Base-by-base conservation (phyloP, 441 rosid genomes). In the Bruguiera hainesii region DNA sequence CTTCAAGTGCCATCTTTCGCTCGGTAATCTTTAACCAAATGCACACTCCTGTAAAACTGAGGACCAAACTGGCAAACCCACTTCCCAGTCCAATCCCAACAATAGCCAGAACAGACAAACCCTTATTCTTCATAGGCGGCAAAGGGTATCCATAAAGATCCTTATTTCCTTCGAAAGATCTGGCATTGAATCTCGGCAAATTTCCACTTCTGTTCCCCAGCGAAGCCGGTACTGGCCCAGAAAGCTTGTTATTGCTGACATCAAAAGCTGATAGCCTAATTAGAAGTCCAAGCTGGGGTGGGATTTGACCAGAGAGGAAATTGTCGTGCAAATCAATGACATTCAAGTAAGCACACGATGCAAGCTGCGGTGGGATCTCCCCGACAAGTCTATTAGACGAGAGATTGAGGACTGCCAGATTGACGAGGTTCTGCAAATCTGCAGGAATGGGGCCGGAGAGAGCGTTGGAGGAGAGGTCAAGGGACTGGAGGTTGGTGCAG, bases 21-120 rank as follows among this genome's bases (percentile, higher is more conserved):
- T 94, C 97, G 6, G 91, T 85, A 20, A 87, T 71, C 83, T 83
- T 91, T 80, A 91, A 83, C 98, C 98, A 94, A 60, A 94, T 80
- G 71, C 97, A 94, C 50, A 94, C 98, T 6, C 90, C 96, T 3
- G 96, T 85, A 42, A 94, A 91, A 60, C 97, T 94, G 39, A 94
- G 83, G 57, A 91, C 78, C 83, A 94, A 83, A 79, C 97, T 91
- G 1, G 89, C 96, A 29, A 94, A 71, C 60, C 98, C 98, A 71
- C 97, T 94, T 37, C 97, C 98, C 13, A 94, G 74, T 6, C 97
- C 98, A 63, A 94, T 91, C 76, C 97, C 97, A 1, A 94, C 97
- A 73, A 94, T 89, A 61, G 96, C 90, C 76, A 89, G 60, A 42
- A 94, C 81, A 0, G 98, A 82, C 60, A 94, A 67, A 0, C 97